These are phyloP conservation scores for Sphagnum magellanicum DNA, from an alignment of 228 moss, liverwort and hornwort species.

Conservation along the genomic window DNA sequence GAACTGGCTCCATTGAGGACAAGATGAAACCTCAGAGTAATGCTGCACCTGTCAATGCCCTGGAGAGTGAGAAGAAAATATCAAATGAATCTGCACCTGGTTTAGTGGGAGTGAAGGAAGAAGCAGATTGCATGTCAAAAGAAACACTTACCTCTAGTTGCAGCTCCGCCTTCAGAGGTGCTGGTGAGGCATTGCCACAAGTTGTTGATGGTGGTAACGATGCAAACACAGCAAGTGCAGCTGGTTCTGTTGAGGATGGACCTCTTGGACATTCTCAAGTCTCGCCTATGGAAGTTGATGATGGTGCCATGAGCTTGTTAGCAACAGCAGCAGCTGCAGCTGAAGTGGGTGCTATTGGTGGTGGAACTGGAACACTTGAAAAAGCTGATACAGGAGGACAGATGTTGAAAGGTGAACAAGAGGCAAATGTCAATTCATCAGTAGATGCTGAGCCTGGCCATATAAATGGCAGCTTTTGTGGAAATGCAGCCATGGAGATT, in stretches of 20 bases:
- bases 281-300: conserved; percentile 64
- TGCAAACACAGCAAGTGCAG: conserved; percentile 12
- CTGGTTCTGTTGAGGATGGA: conserved; percentile 20
- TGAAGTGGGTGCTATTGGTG: conserved; percentile 20
- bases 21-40: conserved; percentile 10
- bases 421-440: conserved; percentile 8
- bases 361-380: conserved; percentile 7
- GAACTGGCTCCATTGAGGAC: conserved; percentile 21
- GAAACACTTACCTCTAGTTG: not conserved
- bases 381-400: conserved; percentile 5
- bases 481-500: conserved; percentile 24
- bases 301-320: conserved; percentile 78
- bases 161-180: not conserved
- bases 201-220: conserved; percentile 1
- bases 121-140: conserved; percentile 1
- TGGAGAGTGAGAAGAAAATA: conserved; percentile 25
- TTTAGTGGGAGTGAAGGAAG: not conserved
- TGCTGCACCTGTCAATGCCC: conserved; percentile 6
- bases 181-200: not conserved
- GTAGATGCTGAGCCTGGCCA: conserved; percentile 11
- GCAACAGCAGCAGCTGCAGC: conserved; percentile 81
- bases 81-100: conserved; percentile 4
- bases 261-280: conserved; percentile 27
- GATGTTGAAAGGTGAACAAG: conserved; percentile 8
- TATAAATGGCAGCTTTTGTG: conserved; percentile 11